phyloP scores from a whole-genome alignment of 495 filamentous ascomycete species.

The Aspergillus heteromorphus region DNA sequence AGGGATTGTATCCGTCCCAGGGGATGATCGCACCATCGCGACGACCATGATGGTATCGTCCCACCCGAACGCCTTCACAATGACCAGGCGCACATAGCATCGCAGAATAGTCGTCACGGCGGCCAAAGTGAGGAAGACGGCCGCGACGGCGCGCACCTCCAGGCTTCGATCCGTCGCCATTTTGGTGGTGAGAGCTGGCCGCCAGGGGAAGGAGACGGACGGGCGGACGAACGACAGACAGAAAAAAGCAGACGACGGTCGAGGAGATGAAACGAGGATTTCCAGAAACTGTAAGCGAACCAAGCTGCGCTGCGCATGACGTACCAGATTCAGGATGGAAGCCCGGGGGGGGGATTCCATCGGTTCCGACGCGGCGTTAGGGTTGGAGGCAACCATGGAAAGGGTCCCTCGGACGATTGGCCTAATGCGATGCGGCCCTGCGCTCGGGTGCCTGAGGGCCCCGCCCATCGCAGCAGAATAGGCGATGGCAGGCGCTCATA shows the following conservation, averaged over 20 bases:
- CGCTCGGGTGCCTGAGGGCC: no score
- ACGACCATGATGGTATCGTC: slow-evolving; percentile 15
- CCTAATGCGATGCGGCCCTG: no score
- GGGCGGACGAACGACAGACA: not conserved
- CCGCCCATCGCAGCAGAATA: no score
- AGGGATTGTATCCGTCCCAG: not conserved
- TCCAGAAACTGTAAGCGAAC: no score
- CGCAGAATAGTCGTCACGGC: slow-evolving; percentile 2
- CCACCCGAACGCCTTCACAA: slow-evolving; percentile 17
- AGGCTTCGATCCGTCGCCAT: not conserved
- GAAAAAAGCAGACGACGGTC: not conserved
- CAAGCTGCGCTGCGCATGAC: not conserved
- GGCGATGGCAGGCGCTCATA: no score
- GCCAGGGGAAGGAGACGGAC: not conserved
- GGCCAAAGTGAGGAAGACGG: not conserved
- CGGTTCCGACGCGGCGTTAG: not conserved
- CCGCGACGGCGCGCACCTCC: not conserved
- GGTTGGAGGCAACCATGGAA: not conserved
- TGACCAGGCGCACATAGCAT: slow-evolving; percentile 12
- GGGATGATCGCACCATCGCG: slow-evolving; percentile 3
- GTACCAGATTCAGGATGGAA: not conserved
- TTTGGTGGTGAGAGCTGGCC: not conserved
- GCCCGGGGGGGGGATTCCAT: no score
- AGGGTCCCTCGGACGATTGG: not conserved
- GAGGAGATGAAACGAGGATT: not conserved